Percentiles rank a stretch among this genome's conserved stretches.
phyloP scores from a whole-genome alignment of 495 filamentous ascomycete species.

The Penicillium macrosclerotiorum region DNA sequence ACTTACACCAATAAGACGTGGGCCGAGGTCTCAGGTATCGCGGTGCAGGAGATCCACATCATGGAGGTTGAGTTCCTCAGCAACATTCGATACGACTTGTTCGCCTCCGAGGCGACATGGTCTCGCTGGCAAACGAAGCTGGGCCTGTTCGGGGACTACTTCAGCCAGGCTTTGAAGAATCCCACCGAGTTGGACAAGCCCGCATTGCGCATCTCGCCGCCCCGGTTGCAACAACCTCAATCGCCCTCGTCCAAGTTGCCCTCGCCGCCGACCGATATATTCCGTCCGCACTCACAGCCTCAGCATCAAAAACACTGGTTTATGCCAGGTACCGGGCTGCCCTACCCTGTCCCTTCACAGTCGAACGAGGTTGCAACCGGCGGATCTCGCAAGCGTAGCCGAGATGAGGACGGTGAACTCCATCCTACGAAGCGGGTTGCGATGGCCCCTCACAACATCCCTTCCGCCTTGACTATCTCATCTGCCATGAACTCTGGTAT shows the following conservation, averaged over 20 bases:
- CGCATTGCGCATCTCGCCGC: conserved; percentile 34
- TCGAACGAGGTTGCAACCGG: conserved; percentile 27
- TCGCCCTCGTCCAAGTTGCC: conserved; percentile 49
- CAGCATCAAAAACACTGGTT: conserved; percentile 22
- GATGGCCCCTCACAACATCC: conserved; percentile 27
- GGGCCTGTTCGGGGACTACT: conserved; percentile 74
- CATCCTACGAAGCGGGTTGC: conserved; percentile 65
- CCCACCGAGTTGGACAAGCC: conserved; percentile 29
- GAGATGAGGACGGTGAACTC: conserved; percentile 62
- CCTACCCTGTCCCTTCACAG: conserved; percentile 27
- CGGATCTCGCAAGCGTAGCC: conserved; percentile 67
- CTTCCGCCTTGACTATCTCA: conserved; percentile 32
- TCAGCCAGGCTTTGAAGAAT: conserved; percentile 59
- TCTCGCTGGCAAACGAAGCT: conserved; percentile 78
- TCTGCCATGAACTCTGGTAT: conserved; percentile 30
- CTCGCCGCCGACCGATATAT: conserved; percentile 47
- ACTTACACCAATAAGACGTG: conserved; percentile 99
- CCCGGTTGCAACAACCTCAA: conserved; percentile 29
- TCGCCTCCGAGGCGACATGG: conserved; percentile 82
- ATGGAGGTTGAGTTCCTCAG: conserved; percentile 99
- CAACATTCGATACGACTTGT: conserved; percentile 94
- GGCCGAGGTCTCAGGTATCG: conserved; percentile 96
- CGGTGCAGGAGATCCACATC: conserved; percentile 92
- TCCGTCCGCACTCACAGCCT: conserved; percentile 27
- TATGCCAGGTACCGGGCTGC: conserved; percentile 22